phyloP scores from a whole-genome alignment of 495 filamentous ascomycete species.

The Talaromyces borbonicus region DNA sequence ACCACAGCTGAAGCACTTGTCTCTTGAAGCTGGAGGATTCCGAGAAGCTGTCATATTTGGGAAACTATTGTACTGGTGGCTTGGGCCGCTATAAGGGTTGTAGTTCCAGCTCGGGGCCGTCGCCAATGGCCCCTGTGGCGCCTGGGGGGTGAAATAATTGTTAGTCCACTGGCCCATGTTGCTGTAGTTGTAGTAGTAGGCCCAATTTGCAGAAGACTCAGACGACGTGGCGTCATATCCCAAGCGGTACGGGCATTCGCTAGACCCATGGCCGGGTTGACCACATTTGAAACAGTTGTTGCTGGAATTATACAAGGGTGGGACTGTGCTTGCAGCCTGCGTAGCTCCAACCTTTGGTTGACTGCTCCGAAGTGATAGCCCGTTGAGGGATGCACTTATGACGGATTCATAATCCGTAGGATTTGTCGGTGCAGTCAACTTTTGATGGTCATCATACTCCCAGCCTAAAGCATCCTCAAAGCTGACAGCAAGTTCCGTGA shows the following conservation, averaged over 20 bases:
- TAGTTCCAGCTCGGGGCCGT: not conserved
- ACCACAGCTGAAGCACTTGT: not conserved
- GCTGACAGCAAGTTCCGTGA: constrained; percentile 1
- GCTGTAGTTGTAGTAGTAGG: not conserved
- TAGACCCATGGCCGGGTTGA: not conserved
- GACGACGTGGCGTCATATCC: not conserved
- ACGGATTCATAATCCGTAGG: not conserved
- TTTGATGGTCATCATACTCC: constrained; percentile 2
- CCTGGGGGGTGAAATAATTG: not conserved
- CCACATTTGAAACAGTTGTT: not conserved
- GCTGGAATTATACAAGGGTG: not conserved
- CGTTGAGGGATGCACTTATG: constrained; percentile 1
- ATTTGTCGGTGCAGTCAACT: not conserved
- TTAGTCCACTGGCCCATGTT: not conserved
- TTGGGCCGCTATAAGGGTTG: not conserved
- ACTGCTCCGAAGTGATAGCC: not conserved
- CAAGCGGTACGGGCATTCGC: not conserved
- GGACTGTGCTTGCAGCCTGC: not conserved
- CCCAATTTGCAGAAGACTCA: not conserved
- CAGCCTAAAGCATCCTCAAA: constrained; percentile 5
- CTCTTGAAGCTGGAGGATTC: not conserved
- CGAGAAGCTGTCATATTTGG: not conserved
- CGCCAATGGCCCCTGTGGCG: not conserved
- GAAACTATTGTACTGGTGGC: not conserved
- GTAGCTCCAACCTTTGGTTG: not conserved